These are phyloP conservation scores for Pyracantha coccinea DNA, from an alignment of 331 rosid genomes.

Conservation along the genomic window DNA sequence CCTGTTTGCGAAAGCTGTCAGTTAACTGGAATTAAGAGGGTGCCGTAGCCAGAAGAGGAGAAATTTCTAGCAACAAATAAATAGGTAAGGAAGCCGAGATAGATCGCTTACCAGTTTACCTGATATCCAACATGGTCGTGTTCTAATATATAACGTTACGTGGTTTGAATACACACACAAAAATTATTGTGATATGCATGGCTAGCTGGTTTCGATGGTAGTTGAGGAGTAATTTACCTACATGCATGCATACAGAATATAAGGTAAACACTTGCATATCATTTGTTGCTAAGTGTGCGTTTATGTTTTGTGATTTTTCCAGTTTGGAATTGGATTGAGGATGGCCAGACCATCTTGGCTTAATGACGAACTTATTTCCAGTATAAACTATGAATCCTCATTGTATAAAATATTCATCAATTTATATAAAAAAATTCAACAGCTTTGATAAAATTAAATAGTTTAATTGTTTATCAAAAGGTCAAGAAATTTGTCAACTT, in stretches of 20 bases:
- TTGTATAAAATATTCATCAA: not conserved
- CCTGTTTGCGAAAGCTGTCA: no score
- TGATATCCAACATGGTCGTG: not conserved
- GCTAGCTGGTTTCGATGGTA: not conserved
- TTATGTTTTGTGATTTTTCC: not conserved
- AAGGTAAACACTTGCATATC: not conserved
- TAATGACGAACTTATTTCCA: not conserved
- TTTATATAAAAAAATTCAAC: not conserved
- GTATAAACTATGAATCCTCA: not conserved
- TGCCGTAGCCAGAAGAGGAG: no score
- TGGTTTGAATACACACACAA: not conserved
- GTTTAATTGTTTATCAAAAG: not conserved
- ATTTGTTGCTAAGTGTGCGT: not conserved
- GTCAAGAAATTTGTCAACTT: not conserved
- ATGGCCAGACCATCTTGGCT: not conserved
- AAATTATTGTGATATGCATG: not conserved
- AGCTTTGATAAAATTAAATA: not conserved
- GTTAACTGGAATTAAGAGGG: no score
- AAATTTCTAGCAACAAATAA: no score
- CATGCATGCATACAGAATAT: not conserved
- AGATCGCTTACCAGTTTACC: not conserved
- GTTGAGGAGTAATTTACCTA: not conserved
- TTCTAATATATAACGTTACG: no score
- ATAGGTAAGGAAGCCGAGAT: no score
- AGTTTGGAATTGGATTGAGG: not conserved